Evolutionary conservation across 106 monocot species (phyloP).

Genomic region (Vanilla planifolia): DNA sequence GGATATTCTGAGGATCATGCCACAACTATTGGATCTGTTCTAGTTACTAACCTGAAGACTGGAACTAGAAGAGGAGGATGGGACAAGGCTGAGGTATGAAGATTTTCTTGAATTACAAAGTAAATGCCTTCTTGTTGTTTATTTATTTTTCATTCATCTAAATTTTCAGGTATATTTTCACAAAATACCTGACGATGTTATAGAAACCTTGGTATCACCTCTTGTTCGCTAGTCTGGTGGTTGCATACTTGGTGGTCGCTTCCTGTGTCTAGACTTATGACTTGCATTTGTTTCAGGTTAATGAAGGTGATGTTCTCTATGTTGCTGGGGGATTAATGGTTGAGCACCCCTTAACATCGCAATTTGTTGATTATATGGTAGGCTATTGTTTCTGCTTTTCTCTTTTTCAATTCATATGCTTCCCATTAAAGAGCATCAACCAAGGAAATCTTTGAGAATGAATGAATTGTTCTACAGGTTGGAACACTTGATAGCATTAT

Average conservation of each 20-base stretch:
- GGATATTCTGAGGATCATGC: conserved; percentile 80
- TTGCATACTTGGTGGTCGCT: background rate
- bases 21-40: conserved; percentile 77
- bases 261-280: background rate
- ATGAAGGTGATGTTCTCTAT: conserved; percentile 86
- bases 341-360: conserved; percentile 92
- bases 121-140: too few relatives aligned
- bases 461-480: conserved; percentile 34
- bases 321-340: conserved; percentile 93
- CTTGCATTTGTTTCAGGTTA: conserved; percentile 36
- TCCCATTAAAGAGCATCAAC: background rate
- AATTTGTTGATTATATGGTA: conserved; percentile 74
- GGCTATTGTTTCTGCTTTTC: conserved; percentile 6
- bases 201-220: conserved; percentile 73
- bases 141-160: background rate
- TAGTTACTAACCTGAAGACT: conserved; percentile 90
- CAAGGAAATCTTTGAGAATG: background rate
- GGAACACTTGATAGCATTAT: conserved; percentile 92
- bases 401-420: too few relatives aligned
- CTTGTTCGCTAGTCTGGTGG: background rate
- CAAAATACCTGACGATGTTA: conserved; percentile 87
- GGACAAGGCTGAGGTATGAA: conserved; percentile 75
- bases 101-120: too few relatives aligned
- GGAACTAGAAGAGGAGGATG: conserved; percentile 58
- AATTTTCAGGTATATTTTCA: conserved; percentile 83